Base-by-base conservation (phyloP, 1,139 yeast genomes). In the Sugiyamaella novakii region DNA sequence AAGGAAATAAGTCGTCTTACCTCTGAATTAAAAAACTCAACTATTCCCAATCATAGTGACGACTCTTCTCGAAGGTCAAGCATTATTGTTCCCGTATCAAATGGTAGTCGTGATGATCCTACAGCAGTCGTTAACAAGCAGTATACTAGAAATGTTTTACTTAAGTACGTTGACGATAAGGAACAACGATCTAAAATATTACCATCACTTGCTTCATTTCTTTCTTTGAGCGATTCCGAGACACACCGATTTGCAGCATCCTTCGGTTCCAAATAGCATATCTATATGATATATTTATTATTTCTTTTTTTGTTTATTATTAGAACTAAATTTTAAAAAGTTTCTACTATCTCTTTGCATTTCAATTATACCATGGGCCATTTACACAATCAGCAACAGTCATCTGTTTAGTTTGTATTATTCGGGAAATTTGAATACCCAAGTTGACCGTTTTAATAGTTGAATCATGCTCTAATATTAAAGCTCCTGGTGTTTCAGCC, bases 81-180 rank as follows among this genome's bases (percentile, higher is more conserved):
- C 24, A 28, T 39, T 2, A 43, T 44, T 18, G 34, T 14, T 12
- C 25, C 11, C 6, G 19, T 14, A 30, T 19, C 14, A 39, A 25
- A 12, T n/a, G n/a, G n/a, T n/a, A n/a, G n/a, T n/a, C n/a, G n/a
- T n/a, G n/a, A n/a, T 35, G 35, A 30, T 27, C 27, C 36, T 29
- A 8, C 27, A 34, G 43, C 34, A 10, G 47, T 12, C 45, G 55
- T 74, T 18, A 80, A 84, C 60, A 73, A 84, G 24, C 87, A 92
- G 15, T 92, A 92, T 64, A 76, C 89, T 47, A 87, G 86, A 64
- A 92, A 92, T 63, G 97, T 92, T 2, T 68, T 92, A 15, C 70
- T 92, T 6, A 97, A 97, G 1, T 92, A 85, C 65, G 69, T 92
- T 54, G 97, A 91, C 62, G 96, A 87, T 62, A 86, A 78, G 60